Conservation (phyloP, 148 eudicot genomes). For the Nyssa sinensis region DNA sequence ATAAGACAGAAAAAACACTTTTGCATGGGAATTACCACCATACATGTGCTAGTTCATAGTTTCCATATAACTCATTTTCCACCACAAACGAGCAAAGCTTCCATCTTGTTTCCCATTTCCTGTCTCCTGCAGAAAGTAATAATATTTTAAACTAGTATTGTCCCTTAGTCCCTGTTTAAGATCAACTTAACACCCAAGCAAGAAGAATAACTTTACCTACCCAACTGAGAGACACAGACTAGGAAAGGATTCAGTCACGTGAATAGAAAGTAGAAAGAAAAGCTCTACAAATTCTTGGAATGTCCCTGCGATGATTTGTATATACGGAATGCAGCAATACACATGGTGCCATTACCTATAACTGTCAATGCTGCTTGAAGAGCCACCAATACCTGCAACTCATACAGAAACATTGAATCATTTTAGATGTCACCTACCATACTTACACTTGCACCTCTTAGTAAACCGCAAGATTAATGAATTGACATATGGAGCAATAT, state of each 20-base stretch:
- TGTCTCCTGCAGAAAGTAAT: neutral
- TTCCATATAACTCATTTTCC: neutral
- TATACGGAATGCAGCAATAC: constrained; percentile 87
- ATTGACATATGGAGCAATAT: neutral
- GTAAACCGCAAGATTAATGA: neutral
- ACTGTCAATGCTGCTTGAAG: constrained; percentile 91
- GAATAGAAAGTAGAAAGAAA: neutral
- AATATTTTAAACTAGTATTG: neutral
- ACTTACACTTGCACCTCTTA: neutral
- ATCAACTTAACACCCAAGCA: neutral
- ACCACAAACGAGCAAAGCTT: neutral
- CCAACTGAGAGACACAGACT: neutral
- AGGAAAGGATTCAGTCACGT: neutral
- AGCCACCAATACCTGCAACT: constrained; percentile 71
- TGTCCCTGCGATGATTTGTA: constrained; percentile 49
- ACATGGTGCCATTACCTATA: constrained; percentile 81
- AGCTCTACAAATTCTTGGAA: constrained; percentile 39
- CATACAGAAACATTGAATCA: neutral
- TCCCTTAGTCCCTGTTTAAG: neutral
- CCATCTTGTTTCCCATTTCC: neutral
- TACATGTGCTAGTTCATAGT: neutral
- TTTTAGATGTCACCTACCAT: neutral
- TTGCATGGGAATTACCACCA: neutral
- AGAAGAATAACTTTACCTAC: neutral
- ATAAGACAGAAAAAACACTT: neutral